phyloP scores from a whole-genome alignment of 140 eudicot species.

The Flaveria floridana region DNA sequence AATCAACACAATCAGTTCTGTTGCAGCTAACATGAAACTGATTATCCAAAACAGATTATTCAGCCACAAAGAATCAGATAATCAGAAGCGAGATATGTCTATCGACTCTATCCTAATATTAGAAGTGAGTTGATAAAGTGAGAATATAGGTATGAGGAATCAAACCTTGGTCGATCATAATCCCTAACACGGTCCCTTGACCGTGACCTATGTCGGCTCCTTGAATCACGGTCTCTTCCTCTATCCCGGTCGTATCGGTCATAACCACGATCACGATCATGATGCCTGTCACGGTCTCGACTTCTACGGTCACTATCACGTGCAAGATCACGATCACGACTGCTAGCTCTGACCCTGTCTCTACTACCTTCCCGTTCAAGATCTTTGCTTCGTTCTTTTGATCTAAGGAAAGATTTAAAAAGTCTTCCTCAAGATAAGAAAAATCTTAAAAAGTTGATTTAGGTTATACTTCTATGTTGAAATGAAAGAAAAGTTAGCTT shows the following conservation, averaged over 20 bases:
- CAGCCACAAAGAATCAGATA: too few relatives aligned
- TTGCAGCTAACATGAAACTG: too few relatives aligned
- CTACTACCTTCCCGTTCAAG: slow-evolving; percentile 65
- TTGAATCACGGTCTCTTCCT: slow-evolving; percentile 68
- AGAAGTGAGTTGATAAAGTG: neutral
- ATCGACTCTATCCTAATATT: neutral
- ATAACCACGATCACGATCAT: slow-evolving; percentile 56
- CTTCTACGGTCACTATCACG: slow-evolving; percentile 74
- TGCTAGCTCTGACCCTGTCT: slow-evolving; percentile 53
- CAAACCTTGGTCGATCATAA: slow-evolving; percentile 75
- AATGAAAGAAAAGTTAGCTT: neutral
- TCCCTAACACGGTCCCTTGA: slow-evolving; percentile 75
- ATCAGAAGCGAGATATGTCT: neutral
- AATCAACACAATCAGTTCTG: too few relatives aligned
- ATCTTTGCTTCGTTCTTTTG: slow-evolving; percentile 73
- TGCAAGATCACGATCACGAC: slow-evolving; percentile 42
- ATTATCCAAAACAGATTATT: too few relatives aligned
- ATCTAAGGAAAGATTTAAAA: slow-evolving; percentile 40
- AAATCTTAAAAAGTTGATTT: neutral
- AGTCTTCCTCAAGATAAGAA: neutral
- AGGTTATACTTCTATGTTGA: neutral
- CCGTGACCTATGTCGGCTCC: slow-evolving; percentile 77
- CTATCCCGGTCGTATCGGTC: slow-evolving; percentile 69
- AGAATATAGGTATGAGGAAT: neutral
- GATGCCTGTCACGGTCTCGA: slow-evolving; percentile 76